Percentiles rank a stretch among this genome's conserved stretches.
These are phyloP conservation scores for Tuber magnatum DNA, from an alignment of 495 filamentous ascomycete genomes.

Conservation along the genomic window DNA sequence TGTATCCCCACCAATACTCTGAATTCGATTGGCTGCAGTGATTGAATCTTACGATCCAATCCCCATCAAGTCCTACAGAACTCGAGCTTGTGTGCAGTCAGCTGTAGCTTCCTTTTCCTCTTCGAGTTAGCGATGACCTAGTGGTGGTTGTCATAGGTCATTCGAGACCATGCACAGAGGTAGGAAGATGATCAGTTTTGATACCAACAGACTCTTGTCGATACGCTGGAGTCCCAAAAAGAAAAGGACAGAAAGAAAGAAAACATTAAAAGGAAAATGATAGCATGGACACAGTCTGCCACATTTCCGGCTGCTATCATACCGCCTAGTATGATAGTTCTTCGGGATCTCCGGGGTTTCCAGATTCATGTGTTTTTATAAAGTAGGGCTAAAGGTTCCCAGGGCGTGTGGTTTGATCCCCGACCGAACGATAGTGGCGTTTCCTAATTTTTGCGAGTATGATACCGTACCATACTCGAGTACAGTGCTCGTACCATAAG, in stretches of 20 bases:
- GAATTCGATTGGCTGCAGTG: not conserved
- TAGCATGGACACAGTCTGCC: not conserved
- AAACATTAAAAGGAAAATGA: not conserved
- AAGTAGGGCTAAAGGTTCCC: constrained; percentile 1
- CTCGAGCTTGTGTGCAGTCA: not conserved
- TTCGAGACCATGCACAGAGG: not conserved
- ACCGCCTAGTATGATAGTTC: not conserved
- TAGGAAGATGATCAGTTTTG: not conserved
- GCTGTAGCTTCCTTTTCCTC: not conserved
- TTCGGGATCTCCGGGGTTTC: not conserved
- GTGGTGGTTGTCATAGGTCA: not conserved
- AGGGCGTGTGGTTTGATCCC: not conserved
- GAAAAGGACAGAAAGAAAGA: not conserved
- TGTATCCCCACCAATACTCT: not conserved
- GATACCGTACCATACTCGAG: too few relatives aligned
- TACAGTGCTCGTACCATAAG: not conserved
- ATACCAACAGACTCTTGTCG: not conserved
- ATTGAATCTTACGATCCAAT: not conserved
- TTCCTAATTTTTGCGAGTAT: not conserved
- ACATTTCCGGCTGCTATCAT: not conserved
- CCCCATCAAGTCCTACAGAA: not conserved
- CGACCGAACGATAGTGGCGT: not conserved
- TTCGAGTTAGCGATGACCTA: not conserved
- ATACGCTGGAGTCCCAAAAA: not conserved
- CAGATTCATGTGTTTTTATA: not conserved